phyloP scores from a whole-genome alignment of 1,139 yeast genomes.

The Suhomyces taliae region DNA sequence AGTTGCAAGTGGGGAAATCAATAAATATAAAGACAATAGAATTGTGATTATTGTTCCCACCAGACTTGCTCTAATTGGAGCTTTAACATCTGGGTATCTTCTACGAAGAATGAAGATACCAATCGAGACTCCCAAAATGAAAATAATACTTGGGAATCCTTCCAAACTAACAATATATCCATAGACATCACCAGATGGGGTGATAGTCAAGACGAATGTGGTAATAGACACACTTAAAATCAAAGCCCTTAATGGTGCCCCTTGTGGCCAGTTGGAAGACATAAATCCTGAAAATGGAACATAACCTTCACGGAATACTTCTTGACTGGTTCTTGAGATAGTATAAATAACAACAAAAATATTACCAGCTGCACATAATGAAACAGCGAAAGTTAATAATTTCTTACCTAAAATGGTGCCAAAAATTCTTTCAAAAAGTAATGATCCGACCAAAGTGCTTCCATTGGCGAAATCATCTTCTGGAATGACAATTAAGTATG shows the following conservation, averaged over 20 bases:
- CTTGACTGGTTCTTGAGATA: slow-evolving; percentile 62
- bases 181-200: slow-evolving; percentile 80
- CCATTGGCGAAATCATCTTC: slow-evolving; percentile 52
- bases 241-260: slow-evolving; percentile 55
- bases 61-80: slow-evolving; percentile 51
- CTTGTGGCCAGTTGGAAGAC: slow-evolving; percentile 59
- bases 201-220: slow-evolving; percentile 51
- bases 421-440: slow-evolving; percentile 55
- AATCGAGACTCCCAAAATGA: slow-evolving; percentile 47
- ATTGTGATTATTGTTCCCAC: slow-evolving; percentile 46
- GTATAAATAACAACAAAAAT: slow-evolving; percentile 62
- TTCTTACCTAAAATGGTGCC: slow-evolving; percentile 54
- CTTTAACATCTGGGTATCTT: slow-evolving; percentile 44
- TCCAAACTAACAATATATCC: slow-evolving; percentile 72
- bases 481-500: slow-evolving; percentile 56
- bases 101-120: slow-evolving; percentile 53
- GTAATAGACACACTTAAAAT: slow-evolving; percentile 37
- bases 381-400: slow-evolving; percentile 55
- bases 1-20: slow-evolving; percentile 49
- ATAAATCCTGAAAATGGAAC: slow-evolving; percentile 52
- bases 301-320: slow-evolving; percentile 62
- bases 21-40: slow-evolving; percentile 38
- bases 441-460: slow-evolving; percentile 60
- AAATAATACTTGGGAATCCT: slow-evolving; percentile 64
- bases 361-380: slow-evolving; percentile 62